phyloP scores from a whole-genome alignment of 768 basidiomycete species.

The Boletus vermiculosoides region DNA sequence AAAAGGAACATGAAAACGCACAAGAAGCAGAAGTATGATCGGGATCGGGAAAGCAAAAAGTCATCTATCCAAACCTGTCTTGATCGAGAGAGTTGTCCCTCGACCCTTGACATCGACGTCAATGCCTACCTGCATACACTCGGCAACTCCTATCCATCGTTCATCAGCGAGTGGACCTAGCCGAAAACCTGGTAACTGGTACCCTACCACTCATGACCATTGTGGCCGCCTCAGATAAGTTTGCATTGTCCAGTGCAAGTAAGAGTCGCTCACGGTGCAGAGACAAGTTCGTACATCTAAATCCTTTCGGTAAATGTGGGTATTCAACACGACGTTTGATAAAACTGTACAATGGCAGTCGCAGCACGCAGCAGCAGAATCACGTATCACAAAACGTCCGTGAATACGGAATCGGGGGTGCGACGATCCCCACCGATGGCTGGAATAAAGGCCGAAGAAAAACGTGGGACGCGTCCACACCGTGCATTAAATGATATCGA shows the following conservation, averaged over 20 bases:
- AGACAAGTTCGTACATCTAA: not conserved
- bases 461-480: not conserved
- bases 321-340: not conserved
- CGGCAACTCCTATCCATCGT: not conserved
- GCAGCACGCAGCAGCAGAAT: not conserved
- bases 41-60: not conserved
- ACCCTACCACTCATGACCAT: no score
- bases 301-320: not conserved
- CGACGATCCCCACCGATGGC: not conserved
- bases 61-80: constrained; percentile 4
- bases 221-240: no score
- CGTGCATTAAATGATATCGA: constrained; percentile 37
- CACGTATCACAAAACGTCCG: not conserved
- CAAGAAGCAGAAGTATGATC: not conserved
- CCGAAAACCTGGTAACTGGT: no score
- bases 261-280: not conserved
- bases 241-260: not conserved
- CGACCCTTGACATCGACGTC: constrained; percentile 9
- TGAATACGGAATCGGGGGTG: not conserved
- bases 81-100: constrained; percentile 8
- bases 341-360: not conserved
- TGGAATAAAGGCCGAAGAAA: not conserved
- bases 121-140: constrained; percentile 6
- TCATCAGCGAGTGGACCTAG: no score
- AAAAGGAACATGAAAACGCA: not conserved